Evolutionary conservation across 2,329 filamentous ascomycete genomes (phyloP).

Genomic region (Monascus ruber): DNA sequence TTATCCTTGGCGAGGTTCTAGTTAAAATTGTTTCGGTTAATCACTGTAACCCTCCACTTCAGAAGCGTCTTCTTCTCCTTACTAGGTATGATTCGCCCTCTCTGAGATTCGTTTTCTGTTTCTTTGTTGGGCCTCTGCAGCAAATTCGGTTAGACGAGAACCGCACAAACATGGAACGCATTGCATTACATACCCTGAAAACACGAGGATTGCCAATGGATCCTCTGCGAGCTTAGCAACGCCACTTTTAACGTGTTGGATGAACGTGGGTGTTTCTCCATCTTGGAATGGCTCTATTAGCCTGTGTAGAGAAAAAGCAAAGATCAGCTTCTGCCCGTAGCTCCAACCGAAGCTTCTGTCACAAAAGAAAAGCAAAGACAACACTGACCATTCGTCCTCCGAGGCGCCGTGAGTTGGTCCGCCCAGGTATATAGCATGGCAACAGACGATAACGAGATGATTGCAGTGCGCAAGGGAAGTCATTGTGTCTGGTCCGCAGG

Average conservation of each 20-base stretch:
- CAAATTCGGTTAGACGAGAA: constrained; percentile 1
- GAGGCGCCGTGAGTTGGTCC: constrained; percentile 41
- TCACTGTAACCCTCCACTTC: background rate
- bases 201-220: constrained; percentile 45
- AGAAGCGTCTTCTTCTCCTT: constrained; percentile 2
- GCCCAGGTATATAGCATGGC: constrained; percentile 67
- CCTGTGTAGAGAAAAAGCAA: constrained; percentile 26
- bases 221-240: constrained; percentile 42
- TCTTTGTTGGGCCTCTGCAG: constrained; percentile 51
- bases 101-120: constrained; percentile 39
- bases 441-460: constrained; percentile 68
- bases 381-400: constrained; percentile 48
- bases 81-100: constrained; percentile 56
- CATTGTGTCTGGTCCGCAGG: no score
- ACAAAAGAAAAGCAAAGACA: background rate
- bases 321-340: background rate
- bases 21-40: background rate
- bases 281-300: constrained; percentile 66
- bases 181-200: constrained; percentile 52
- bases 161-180: constrained; percentile 10
- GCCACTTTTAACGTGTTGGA: constrained; percentile 61
- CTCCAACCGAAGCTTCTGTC: background rate
- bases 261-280: constrained; percentile 68
- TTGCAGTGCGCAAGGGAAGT: constrained; percentile 8
- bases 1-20: constrained; percentile 25